A percentile compares a stretch with the other conserved stretches of the same genome.
These are phyloP conservation scores for Plasmodium yoelii DNA, from an alignment of 169 alveolate species.

Conservation along the genomic window DNA sequence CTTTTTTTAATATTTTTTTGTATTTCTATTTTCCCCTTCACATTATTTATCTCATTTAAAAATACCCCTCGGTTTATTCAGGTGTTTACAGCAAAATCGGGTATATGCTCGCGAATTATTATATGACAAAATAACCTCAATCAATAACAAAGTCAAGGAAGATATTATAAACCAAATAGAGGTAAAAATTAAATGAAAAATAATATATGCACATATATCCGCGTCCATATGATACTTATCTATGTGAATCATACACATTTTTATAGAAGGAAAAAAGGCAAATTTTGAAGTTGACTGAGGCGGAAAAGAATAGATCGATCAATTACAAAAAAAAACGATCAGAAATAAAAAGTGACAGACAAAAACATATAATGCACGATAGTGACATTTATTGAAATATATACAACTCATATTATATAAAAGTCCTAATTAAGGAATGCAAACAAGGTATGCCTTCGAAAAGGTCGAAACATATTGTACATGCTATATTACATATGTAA, in stretches of 20 bases:
- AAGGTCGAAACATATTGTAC: neutral
- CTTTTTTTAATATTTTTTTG: neutral
- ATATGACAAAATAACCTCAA: conserved; percentile 70
- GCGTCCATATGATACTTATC: neutral
- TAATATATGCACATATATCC: neutral
- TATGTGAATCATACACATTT: neutral
- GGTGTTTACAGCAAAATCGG: conserved; percentile 80
- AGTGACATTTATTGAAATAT: conserved; percentile 30
- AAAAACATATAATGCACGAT: conserved; percentile 33
- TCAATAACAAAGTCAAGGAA: conserved; percentile 27
- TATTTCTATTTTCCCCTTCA: neutral
- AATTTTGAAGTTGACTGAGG: conserved; percentile 79
- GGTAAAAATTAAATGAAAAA: conserved; percentile 1
- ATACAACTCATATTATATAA: conserved; percentile 8
- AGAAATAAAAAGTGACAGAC: conserved; percentile 81
- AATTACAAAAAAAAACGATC: conserved; percentile 81
- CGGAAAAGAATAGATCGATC: conserved; percentile 79
- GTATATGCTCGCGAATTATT: conserved; percentile 82
- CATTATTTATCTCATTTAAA: neutral
- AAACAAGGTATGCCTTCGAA: neutral
- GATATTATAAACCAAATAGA: conserved; percentile 15
- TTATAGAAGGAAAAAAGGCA: conserved; percentile 81
- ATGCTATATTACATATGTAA: no score
- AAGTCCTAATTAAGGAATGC: neutral
- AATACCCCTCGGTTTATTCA: neutral